phyloP scores from a whole-genome alignment of 257 asterid genomes.

The Oldenlandia corymbosa region DNA sequence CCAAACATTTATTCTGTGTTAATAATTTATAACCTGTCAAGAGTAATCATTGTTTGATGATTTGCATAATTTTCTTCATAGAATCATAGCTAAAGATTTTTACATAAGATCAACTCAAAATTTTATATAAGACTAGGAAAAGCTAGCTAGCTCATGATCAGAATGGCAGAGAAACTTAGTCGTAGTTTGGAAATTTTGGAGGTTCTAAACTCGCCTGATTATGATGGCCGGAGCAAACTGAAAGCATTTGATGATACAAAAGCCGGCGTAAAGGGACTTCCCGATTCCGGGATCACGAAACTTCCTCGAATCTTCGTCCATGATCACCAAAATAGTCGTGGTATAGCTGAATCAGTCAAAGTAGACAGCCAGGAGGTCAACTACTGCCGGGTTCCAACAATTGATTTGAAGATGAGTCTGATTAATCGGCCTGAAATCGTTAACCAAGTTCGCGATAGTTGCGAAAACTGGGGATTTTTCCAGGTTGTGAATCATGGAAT shows the following conservation, averaged over 20 bases:
- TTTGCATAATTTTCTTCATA: too few relatives aligned
- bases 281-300: constrained; percentile 1
- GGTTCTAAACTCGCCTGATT: too few relatives aligned
- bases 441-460: not conserved
- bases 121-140: too few relatives aligned
- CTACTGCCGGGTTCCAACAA: not conserved
- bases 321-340: not conserved
- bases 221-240: not conserved
- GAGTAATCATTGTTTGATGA: too few relatives aligned
- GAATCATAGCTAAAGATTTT: too few relatives aligned
- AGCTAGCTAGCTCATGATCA: too few relatives aligned
- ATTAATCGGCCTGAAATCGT: not conserved
- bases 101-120: too few relatives aligned
- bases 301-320: constrained; percentile 8
- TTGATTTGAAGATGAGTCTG: not conserved
- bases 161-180: not conserved
- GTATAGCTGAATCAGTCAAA: not conserved
- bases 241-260: constrained; percentile 8
- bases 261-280: constrained; percentile 13
- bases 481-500: constrained; percentile 8
- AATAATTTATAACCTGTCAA: too few relatives aligned
- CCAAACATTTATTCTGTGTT: too few relatives aligned
- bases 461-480: constrained; percentile 5
- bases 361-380: not conserved
- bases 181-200: too few relatives aligned